These are phyloP conservation scores for Apiotrichum sp. DNA, from an alignment of 1,284 basidiomycete genomes.

Conservation along the genomic window DNA sequence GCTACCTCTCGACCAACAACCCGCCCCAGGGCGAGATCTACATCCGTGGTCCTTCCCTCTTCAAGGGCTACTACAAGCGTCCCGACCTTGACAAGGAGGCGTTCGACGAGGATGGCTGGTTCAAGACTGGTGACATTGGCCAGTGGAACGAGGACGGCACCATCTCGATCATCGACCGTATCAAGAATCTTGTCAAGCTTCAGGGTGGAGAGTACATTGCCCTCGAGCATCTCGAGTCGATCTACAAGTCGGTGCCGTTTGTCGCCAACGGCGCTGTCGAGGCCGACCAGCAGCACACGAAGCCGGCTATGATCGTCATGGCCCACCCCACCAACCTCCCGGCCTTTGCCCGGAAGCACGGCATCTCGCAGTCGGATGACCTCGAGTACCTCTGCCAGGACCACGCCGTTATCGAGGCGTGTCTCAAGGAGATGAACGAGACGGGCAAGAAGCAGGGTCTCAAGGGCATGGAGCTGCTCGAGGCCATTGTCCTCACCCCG, in stretches of 20 bases:
- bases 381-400: conserved; percentile 62
- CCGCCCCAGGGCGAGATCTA: conserved; percentile 64
- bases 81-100: conserved; percentile 82
- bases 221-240: conserved; percentile 82
- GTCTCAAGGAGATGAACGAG: conserved; percentile 72
- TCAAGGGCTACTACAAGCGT: conserved; percentile 71
- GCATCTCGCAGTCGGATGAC: conserved; percentile 48
- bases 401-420: conserved; percentile 56
- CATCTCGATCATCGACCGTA: conserved; percentile 70
- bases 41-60: conserved; percentile 44
- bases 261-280: conserved; percentile 83
- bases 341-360: conserved; percentile 50
- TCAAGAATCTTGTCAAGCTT: conserved; percentile 48
- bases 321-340: conserved; percentile 69
- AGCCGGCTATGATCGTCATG: conserved; percentile 74
- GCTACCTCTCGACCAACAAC: conserved; percentile 66
- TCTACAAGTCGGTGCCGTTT: conserved; percentile 80
- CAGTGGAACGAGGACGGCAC: conserved; percentile 61
- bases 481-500: conserved; percentile 68
- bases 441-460: conserved; percentile 81
- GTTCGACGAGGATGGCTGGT: conserved; percentile 82
- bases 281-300: conserved; percentile 71
- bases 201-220: conserved; percentile 72
- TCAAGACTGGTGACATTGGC: conserved; percentile 58
- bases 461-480: conserved; percentile 73